Evolutionary conservation across 2,329 filamentous ascomycete genomes (phyloP), one percentile per base, ranked within the genome.

Genomic region (Paecilomyces variotii): DNA sequence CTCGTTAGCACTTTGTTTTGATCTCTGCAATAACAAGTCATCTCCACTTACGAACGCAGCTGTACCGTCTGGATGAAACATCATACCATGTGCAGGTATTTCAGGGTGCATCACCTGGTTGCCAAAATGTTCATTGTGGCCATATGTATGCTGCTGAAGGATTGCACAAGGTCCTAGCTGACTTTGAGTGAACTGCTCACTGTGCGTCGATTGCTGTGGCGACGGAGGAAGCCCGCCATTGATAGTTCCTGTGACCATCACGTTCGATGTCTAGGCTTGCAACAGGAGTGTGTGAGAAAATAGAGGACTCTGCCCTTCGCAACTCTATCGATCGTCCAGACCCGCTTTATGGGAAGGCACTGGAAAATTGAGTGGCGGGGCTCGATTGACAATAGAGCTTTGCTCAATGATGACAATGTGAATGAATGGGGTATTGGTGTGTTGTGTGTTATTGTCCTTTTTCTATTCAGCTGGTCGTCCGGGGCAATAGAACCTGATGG

Each of bases 121-220:
- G 45, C 51, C 54, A 28, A 62, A 57, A 26, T 59, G 19, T 5
- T 62, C 57, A 10, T 52, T 49, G 27, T 57, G 26, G 3, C 24
- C 53, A 50, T 64, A 67, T 24, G 61, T 5, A 24, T 61, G 51
- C 5, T 55, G 62, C 5, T 55, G 62, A 53, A 67, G 63, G 2
- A 59, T 57, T 14, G 58, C 56, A 56, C 60, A 60, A 19, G 56
- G 27, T 49, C 64, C 57, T n/a, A 61, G 58, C 27, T 58, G 35
- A 24, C 58, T 57, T 58, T 67, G 63, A 14, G 63, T 58, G 12
- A 55, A 56, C 10, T 59, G 58, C 35, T 68, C 63, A 12, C 65
- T 64, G 53, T 67, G 65, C 35, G 62, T 64, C 7, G 70, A 70
- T 30, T 67, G 65, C 11, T 70, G 69, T 45, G 71, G 70, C 9